A percentile compares a stretch with the other conserved stretches of the same genome.
phyloP scores from a whole-genome alignment of 2,329 filamentous ascomycete genomes.

The Zasmidium citrigriseum region DNA sequence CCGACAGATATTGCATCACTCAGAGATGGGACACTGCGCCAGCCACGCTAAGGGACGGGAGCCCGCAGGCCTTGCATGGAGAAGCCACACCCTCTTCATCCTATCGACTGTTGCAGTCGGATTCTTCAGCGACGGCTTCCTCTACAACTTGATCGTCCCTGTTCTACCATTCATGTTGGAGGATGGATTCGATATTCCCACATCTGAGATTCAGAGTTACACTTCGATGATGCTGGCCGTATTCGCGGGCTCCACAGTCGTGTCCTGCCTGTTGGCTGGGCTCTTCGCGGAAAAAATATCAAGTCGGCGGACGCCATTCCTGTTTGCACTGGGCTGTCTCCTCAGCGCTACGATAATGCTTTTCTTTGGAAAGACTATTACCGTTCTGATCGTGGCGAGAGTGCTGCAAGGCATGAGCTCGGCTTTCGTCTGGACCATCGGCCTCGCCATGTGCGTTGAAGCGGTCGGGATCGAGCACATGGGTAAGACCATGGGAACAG shows the following conservation, averaged over 20 bases:
- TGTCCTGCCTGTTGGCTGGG: conserved; percentile 52
- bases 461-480: conserved; percentile 55
- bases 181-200: conserved; percentile 42
- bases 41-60: too few species aligned
- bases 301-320: conserved; percentile 56
- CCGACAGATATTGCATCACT: too few species aligned
- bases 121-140: conserved; percentile 57
- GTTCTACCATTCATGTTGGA: conserved; percentile 57
- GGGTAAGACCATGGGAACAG: conserved; percentile 59
- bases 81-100: not conserved
- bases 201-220: conserved; percentile 50
- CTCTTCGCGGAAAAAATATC: conserved; percentile 54
- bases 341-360: conserved; percentile 55
- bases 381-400: conserved; percentile 51
- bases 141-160: conserved; percentile 58
- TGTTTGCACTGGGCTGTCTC: conserved; percentile 53
- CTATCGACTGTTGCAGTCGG: conserved; percentile 39
- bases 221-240: conserved; percentile 48
- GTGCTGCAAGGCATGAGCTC: conserved; percentile 57
- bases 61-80: not conserved
- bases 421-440: conserved; percentile 58
- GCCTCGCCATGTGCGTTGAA: conserved; percentile 57
- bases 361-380: conserved; percentile 48
- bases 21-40: too few species aligned
- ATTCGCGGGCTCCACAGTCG: conserved; percentile 52